Percentiles rank a stretch among this genome's conserved stretches.
Conservation (phyloP, 2,329 filamentous ascomycete species). For the Trichoderma koningiopsis region DNA sequence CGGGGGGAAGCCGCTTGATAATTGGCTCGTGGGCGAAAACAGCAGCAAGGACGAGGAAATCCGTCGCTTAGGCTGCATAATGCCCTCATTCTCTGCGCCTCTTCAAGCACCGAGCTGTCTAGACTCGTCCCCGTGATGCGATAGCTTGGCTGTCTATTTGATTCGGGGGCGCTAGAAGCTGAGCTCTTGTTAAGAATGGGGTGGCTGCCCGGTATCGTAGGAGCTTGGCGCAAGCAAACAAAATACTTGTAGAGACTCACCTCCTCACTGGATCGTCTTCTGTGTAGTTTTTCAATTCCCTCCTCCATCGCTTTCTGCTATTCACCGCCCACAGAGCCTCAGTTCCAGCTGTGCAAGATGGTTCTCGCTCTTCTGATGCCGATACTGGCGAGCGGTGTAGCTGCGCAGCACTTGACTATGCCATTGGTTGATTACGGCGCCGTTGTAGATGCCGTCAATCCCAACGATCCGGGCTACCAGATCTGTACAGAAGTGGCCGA, state of each 20-base stretch:
- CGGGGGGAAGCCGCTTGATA: neutral
- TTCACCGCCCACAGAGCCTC: neutral
- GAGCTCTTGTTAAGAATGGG: conserved; percentile 10
- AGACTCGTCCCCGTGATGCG: conserved; percentile 4
- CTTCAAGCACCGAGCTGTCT: neutral
- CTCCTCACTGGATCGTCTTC: neutral
- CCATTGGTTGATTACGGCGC: conserved; percentile 30
- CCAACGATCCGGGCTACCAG: conserved; percentile 32
- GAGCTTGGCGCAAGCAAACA: neutral
- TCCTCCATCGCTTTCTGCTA: neutral
- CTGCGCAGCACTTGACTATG: conserved; percentile 33
- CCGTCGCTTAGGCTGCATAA: conserved; percentile 23
- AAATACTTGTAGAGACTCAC: neutral
- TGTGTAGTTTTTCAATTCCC: neutral
- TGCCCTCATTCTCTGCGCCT: conserved; percentile 6
- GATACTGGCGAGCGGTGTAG: conserved; percentile 32
- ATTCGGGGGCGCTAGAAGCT: conserved; percentile 12
- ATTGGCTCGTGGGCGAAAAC: conserved; percentile 9
- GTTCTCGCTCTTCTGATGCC: conserved; percentile 13
- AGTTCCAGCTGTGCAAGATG: neutral
- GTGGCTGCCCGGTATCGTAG: neutral
- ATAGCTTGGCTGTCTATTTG: neutral
- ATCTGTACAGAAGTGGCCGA: conserved; percentile 32
- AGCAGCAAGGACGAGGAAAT: neutral
- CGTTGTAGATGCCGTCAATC: conserved; percentile 33